Base-by-base conservation (phyloP, 306 rosid genomes). In the Corylus avellana region DNA sequence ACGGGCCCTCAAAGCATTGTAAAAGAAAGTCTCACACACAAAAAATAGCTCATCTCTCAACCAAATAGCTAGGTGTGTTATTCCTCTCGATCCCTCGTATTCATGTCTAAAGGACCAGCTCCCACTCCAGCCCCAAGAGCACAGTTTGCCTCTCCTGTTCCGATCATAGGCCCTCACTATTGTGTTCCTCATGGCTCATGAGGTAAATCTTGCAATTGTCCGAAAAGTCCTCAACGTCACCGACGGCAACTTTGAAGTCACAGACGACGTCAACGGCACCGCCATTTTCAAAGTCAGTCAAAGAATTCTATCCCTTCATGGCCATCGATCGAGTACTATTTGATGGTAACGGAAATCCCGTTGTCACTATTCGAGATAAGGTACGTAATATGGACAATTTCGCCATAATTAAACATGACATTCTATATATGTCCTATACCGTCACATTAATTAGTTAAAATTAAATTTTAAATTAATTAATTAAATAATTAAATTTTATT, bases 311-410 rank as follows among this genome's bases (percentile, higher is more conserved):
- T 67, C 88, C 85, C 48, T 84, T 50, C 87, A 37, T 47, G 86
- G 84, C 25, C 90, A 80, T 35, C 91, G 89, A 50, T n/a, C n/a
- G n/a, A n/a, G 78, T 83, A 58, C 80, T 92, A 6, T 68, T 84
- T 1, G 97, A 90, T 12, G 63, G 88, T 35, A 68, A 86, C 5
- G 90, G 87, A 14, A 64, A 80, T 46, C 83, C 90, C 57, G 12
- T 90, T 50, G 14, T 83, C 29, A 87, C 92, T 0, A 72, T 88
- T 0, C 80, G 80, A 59, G 86, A 83, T n/a, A 90, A 88, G 91
- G 91, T 29, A 29, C 1, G 32, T 29, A 29, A 29, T 89, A 71
- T 20, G 13, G 29, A 32, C 17, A 13, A 62, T 48, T 7, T 57
- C 22, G 1, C 12, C 3, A 29, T 29, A 1, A 1, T 0, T 29